phyloP scores from a whole-genome alignment of 768 basidiomycete species.

The Russula foetens region DNA sequence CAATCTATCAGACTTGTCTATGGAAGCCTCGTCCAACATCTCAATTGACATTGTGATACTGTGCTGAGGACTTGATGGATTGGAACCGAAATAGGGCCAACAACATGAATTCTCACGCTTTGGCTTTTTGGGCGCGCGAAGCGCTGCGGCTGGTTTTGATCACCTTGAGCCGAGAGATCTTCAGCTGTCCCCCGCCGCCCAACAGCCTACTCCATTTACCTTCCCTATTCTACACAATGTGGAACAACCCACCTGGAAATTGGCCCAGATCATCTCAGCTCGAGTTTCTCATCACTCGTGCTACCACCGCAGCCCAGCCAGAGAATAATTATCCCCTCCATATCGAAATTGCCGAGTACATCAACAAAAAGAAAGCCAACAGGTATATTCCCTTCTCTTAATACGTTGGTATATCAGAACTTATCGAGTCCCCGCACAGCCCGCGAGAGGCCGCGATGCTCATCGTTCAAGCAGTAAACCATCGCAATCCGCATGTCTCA shows the following conservation, averaged over 20 bases:
- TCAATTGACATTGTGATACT: no score
- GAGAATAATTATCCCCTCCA: conserved; percentile 91
- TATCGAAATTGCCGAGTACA: conserved; percentile 87
- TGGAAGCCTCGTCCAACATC: no score
- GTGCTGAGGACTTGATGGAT: no score
- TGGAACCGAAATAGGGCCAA: background rate
- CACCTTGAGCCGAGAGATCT: background rate
- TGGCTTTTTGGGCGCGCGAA: background rate
- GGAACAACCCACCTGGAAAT: conserved; percentile 15
- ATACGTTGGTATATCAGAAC: background rate
- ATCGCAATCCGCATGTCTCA: conserved; percentile 87
- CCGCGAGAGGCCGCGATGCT: conserved; percentile 89
- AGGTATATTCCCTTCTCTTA: conserved; percentile 44
- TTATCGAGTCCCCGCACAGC: conserved; percentile 32
- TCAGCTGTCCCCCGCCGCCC: background rate
- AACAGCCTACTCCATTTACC: background rate
- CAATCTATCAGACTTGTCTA: no score
- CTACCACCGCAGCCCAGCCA: conserved; percentile 77
- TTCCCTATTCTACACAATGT: conserved; percentile 6
- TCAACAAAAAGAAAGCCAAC: conserved; percentile 95
- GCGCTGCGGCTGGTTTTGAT: background rate
- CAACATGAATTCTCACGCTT: background rate
- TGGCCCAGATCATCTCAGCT: conserved; percentile 55
- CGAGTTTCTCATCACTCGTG: conserved; percentile 67
- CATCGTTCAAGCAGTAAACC: conserved; percentile 78